A percentile compares a stretch with the other conserved stretches of the same genome.
phyloP scores from a whole-genome alignment of 257 asterid genomes.

The Solanum sparsipilum region DNA sequence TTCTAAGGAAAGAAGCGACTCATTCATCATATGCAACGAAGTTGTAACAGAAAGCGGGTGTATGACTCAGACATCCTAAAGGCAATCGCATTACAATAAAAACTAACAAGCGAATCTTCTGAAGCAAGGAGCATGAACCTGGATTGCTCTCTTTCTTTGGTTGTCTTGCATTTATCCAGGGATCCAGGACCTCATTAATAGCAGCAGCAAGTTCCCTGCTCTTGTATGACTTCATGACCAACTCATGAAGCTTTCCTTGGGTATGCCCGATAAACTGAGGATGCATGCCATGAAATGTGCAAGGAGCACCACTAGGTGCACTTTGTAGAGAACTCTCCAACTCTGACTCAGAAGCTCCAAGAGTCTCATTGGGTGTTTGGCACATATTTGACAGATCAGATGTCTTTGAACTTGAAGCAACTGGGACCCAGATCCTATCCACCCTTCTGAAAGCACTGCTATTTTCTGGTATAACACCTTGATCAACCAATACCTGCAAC shows the following conservation, averaged over 20 bases:
- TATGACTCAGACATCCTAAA: background rate
- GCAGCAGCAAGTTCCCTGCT: conserved; percentile 98
- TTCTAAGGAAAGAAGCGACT: background rate
- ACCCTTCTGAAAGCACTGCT: conserved; percentile 76
- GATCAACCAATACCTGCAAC: conserved; percentile 73
- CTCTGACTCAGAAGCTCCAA: conserved; percentile 26
- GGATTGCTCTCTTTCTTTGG: conserved; percentile 76
- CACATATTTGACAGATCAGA: conserved; percentile 21
- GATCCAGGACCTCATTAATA: conserved; percentile 93
- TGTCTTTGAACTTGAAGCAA: conserved; percentile 25
- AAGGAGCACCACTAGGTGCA: conserved; percentile 18
- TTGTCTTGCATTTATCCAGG: conserved; percentile 88
- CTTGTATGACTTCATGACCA: conserved; percentile 95
- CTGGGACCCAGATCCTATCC: conserved; percentile 92
- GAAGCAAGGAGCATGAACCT: conserved; percentile 31
- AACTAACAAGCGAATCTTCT: background rate
- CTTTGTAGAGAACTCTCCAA: conserved; percentile 11
- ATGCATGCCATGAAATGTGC: conserved; percentile 57
- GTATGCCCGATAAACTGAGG: conserved; percentile 95
- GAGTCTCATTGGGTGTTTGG: conserved; percentile 15
- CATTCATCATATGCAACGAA: background rate
- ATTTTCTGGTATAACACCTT: conserved; percentile 63
- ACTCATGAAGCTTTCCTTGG: conserved; percentile 92
- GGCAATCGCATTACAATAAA: background rate
- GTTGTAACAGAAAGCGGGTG: background rate